phyloP scores from a whole-genome alignment of 805 yeast genomes.

The Candida wancherniae region DNA sequence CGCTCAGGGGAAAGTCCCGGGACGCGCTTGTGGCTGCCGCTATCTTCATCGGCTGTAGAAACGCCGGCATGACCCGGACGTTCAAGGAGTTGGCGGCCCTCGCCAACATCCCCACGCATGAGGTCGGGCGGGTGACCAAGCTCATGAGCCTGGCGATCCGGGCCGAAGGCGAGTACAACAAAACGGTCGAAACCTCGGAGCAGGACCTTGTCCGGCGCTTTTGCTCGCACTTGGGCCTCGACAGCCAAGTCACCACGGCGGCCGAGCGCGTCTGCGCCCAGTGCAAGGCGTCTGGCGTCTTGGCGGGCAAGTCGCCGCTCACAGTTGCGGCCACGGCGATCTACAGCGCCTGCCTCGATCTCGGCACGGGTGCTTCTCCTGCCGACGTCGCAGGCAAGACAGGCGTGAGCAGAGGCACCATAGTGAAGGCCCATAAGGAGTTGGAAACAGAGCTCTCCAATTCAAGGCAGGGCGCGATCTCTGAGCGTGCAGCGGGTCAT shows the following conservation, averaged over 20 bases:
- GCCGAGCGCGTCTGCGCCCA: conserved; percentile 89
- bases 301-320: conserved; percentile 97
- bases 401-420: conserved; percentile 96
- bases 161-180: conserved; percentile 47
- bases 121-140: conserved; percentile 86
- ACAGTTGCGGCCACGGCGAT: conserved; percentile 97
- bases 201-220: conserved; percentile 93
- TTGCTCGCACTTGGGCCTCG: conserved; percentile 89
- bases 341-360: conserved; percentile 87
- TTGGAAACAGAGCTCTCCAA: too few relatives aligned
- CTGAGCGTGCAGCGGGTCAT: too few relatives aligned
- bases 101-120: conserved; percentile 89
- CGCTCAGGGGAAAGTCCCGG: conserved; percentile 83
- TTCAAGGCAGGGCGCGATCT: too few relatives aligned
- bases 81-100: conserved; percentile 94
- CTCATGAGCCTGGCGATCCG: conserved; percentile 57
- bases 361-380: conserved; percentile 71
- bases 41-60: conserved; percentile 88
- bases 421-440: conserved; percentile 83
- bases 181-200: conserved; percentile 83
- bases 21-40: conserved; percentile 97
- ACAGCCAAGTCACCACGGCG: conserved; percentile 79
- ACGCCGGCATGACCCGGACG: conserved; percentile 89
- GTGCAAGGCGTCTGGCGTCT: conserved; percentile 85
- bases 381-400: conserved; percentile 83